Base-by-base conservation (phyloP, 2,329 filamentous ascomycete species). In the Ceratocystis lukuohia region DNA sequence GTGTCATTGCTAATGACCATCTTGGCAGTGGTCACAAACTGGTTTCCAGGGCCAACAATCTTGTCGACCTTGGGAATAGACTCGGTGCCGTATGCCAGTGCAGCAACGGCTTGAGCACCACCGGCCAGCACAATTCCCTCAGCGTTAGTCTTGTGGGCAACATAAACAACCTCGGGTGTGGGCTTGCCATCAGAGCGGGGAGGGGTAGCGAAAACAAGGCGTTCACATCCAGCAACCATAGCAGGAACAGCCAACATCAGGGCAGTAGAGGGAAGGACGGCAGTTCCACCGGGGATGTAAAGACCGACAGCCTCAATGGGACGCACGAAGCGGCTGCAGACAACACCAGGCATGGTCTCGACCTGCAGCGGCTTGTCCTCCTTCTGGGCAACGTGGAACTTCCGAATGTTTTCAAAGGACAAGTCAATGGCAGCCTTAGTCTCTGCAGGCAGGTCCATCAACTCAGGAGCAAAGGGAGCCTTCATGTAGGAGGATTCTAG, bases 1-100 rank as follows among this genome's bases (percentile, higher is more conserved):
- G 94, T 97, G 74, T 99, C 94, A 76, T 99, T 99, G 76, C 88
- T 90, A 56, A 99, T 94, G 71, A 92, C 83, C 94, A 99, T 99
- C 83, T 99, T 99, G 64, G 90, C 94, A 0, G 94, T 94, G 0
- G 94, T 99, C 50, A 99, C 94, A 74, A 97, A 99, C 76, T 97
- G 94, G 77, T 99, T 99, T 45, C 94, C 94, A 2, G 94, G 94
- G 0, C 94, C 94, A 12, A 97, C 84, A 71, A 99, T 96, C 84
- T 99, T 99, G 81, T 99, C 94, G 6, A 99, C 94, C 79, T 99
- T 99, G 75, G 81, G 89, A 63, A 99, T 85, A 71, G 87, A 93
- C 76, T 96, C 88, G 0, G 94, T 99, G 61, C 94, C 94, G 77
- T 99, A 99, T 1, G 94, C 94, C 87, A 99, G 88, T 61, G 94